Conservation (phyloP, 306 rosid species). For the Corylus heterophylla region DNA sequence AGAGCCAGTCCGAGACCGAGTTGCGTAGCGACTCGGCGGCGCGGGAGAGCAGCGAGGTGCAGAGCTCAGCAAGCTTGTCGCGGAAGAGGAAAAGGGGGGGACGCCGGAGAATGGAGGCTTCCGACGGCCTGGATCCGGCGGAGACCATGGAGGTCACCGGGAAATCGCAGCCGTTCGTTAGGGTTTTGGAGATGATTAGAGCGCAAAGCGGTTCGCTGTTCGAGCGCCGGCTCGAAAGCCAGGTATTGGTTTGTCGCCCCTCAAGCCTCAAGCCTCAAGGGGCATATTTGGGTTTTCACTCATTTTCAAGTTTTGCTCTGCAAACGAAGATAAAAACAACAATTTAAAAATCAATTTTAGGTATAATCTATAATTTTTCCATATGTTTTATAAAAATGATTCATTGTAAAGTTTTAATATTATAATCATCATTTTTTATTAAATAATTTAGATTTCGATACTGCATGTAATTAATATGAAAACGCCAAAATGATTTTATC, state of each 20-base stretch:
- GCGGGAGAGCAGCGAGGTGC: constrained; percentile 76
- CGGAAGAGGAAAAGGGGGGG: constrained; percentile 39
- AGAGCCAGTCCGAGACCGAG: constrained; percentile 45
- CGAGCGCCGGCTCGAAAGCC: constrained; percentile 72
- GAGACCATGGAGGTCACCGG: constrained; percentile 26
- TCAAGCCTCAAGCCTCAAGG: constrained; percentile 6
- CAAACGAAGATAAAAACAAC: no score
- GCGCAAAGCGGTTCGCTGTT: constrained; percentile 61
- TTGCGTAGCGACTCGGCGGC: constrained; percentile 55
- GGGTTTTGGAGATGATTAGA: constrained; percentile 51
- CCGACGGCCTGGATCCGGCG: constrained; percentile 29
- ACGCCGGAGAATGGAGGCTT: constrained; percentile 40
- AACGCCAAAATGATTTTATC: no score
- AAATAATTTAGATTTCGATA: no score
- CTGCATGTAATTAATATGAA: no score
- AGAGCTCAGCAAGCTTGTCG: constrained; percentile 79
- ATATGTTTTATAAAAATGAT: no score
- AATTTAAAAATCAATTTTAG: no score
- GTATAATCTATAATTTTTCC: no score
- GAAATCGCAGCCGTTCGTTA: constrained; percentile 62
- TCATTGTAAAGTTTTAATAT: no score
- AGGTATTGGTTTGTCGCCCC: constrained; percentile 42
- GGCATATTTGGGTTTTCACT: constrained; percentile 32
- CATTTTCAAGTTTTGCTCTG: constrained; percentile 13
- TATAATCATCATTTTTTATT: no score